Evolutionary conservation across 192 early-diverging fungal genomes (phyloP).

Genomic region (Backusella sp.): DNA sequence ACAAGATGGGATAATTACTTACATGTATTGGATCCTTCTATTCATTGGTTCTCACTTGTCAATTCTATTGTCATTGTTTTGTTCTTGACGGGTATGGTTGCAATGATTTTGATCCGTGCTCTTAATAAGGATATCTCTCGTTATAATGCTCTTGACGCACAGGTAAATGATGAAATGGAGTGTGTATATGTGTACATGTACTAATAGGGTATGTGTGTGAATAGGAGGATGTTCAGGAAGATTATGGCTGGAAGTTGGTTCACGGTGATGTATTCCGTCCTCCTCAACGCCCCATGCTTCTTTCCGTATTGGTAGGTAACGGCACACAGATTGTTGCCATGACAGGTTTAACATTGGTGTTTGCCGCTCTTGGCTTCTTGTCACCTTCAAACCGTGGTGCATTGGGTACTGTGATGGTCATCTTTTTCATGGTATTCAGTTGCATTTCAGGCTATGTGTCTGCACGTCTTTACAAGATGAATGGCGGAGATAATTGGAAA

Average conservation of each 20-base stretch:
- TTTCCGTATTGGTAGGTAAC: constrained; percentile 84
- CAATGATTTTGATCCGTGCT: constrained; percentile 85
- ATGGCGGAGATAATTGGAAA: constrained; percentile 90
- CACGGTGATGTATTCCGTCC: constrained; percentile 98
- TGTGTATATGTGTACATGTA: background rate
- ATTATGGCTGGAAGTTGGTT: constrained; percentile 98
- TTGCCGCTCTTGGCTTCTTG: constrained; percentile 96
- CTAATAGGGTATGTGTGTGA: background rate
- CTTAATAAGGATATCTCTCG: constrained; percentile 92
- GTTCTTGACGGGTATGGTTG: constrained; percentile 90
- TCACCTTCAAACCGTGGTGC: constrained; percentile 91
- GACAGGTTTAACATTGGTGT: constrained; percentile 71
- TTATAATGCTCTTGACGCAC: constrained; percentile 73
- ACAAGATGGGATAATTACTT: constrained; percentile 89
- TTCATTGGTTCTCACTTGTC: constrained; percentile 95
- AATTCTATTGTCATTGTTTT: constrained; percentile 95
- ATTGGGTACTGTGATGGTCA: constrained; percentile 88
- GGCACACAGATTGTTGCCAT: constrained; percentile 81
- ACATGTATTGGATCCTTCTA: constrained; percentile 83
- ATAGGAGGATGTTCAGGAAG: constrained; percentile 80
- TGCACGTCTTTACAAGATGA: constrained; percentile 92
- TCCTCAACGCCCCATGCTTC: constrained; percentile 68
- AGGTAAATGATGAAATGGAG: constrained; percentile 20
- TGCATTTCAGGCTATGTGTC: constrained; percentile 87
- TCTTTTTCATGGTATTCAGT: constrained; percentile 89